These are phyloP conservation scores for Teunomyces stri DNA, from an alignment of 805 yeast genomes.

Conservation along the genomic window DNA sequence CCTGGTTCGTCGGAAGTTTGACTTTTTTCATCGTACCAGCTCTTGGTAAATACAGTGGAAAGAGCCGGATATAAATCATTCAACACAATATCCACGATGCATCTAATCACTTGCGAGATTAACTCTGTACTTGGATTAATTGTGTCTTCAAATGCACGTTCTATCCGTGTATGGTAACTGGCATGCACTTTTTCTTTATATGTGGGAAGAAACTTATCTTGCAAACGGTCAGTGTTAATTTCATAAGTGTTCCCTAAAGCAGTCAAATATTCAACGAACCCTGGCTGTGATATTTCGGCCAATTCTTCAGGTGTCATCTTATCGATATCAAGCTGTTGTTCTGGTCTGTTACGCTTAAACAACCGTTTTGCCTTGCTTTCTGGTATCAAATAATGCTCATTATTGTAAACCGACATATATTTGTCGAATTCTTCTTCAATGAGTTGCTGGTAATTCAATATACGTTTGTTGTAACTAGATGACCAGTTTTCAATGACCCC, in stretches of 20 bases:
- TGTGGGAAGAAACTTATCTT: slow-evolving; percentile 61
- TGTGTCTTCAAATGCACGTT: slow-evolving; percentile 38
- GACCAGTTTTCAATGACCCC: slow-evolving; percentile 78
- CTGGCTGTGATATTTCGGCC: slow-evolving; percentile 49
- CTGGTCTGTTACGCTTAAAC: slow-evolving; percentile 19
- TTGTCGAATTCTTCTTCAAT: slow-evolving; percentile 45
- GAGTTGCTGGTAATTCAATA: slow-evolving; percentile 56
- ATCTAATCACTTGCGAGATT: slow-evolving; percentile 69
- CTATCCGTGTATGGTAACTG: slow-evolving; percentile 32
- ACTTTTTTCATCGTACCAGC: slow-evolving; percentile 61
- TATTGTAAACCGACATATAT: slow-evolving; percentile 41
- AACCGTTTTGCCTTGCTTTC: slow-evolving; percentile 46
- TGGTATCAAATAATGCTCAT: slow-evolving; percentile 34
- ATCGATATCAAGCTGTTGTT: slow-evolving; percentile 28
- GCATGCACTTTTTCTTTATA: slow-evolving; percentile 59
- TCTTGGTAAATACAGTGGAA: slow-evolving; percentile 58
- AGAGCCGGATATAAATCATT: slow-evolving; percentile 69
- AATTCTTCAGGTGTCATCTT: slow-evolving; percentile 40
- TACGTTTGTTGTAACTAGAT: slow-evolving; percentile 56
- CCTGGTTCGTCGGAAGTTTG: slow-evolving; percentile 32
- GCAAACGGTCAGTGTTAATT: slow-evolving; percentile 63
- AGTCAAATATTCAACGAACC: slow-evolving; percentile 73
- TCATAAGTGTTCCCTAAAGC: slow-evolving; percentile 89
- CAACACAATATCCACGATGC: slow-evolving; percentile 64
- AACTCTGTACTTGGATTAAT: slow-evolving; percentile 73